phyloP scores from a whole-genome alignment of 768 basidiomycete species.

The Solioccasus polychromus region DNA sequence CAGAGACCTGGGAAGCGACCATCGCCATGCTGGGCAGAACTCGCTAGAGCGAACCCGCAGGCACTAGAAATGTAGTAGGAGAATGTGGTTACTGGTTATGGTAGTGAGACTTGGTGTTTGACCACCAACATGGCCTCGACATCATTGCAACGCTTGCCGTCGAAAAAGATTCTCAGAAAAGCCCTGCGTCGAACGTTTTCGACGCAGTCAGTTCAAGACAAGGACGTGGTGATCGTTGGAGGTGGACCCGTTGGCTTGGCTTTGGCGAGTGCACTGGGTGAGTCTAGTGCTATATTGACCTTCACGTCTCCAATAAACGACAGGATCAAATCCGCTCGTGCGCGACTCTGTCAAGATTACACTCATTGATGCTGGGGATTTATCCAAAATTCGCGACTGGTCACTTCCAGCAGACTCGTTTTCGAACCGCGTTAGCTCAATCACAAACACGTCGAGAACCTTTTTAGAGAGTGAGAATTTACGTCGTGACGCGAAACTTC shows the following conservation, averaged over 20 bases:
- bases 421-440: constrained; percentile 84
- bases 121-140: constrained; percentile 14
- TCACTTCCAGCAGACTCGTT: constrained; percentile 47
- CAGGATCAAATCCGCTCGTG: constrained; percentile 54
- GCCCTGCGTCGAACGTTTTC: constrained; percentile 14
- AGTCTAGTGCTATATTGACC: constrained; percentile 17
- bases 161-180: constrained; percentile 3
- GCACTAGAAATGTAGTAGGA: no score
- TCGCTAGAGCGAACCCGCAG: no score
- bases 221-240: constrained; percentile 91
- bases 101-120: no score
- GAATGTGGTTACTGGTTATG: no score
- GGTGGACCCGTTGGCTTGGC: constrained; percentile 92
- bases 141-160: constrained; percentile 4
- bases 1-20: constrained; percentile 59
- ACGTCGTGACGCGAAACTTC: neutral
- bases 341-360: constrained; percentile 59
- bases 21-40: constrained; percentile 29
- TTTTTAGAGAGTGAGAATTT: constrained; percentile 59
- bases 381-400: constrained; percentile 72
- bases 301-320: neutral
- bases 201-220: constrained; percentile 41
- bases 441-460: constrained; percentile 68
- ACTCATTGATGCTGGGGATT: constrained; percentile 79
- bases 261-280: constrained; percentile 83